These are phyloP conservation scores for Peterozyma toletana DNA, from an alignment of 805 yeast genomes.

Conservation along the genomic window DNA sequence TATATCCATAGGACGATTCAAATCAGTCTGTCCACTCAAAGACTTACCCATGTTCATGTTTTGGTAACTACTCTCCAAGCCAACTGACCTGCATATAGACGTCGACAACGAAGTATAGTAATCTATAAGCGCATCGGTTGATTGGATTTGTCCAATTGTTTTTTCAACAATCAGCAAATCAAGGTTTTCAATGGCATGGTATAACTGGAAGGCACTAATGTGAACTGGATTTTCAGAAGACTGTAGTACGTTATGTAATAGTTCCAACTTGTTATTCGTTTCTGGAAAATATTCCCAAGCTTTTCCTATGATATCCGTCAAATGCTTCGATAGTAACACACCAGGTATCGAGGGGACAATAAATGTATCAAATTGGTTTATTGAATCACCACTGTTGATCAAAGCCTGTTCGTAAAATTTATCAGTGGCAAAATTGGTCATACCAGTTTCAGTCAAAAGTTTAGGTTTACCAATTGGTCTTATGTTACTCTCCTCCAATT, in stretches of 20 bases:
- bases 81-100: slow-evolving; percentile 10
- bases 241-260: slow-evolving; percentile 25
- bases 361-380: slow-evolving; percentile 15
- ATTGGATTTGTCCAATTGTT: slow-evolving; percentile 14
- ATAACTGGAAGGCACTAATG: slow-evolving; percentile 29
- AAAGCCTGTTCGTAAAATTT: slow-evolving; percentile 6
- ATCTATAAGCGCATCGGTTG: slow-evolving; percentile 12
- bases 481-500: slow-evolving; percentile 9
- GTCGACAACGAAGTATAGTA: slow-evolving; percentile 19
- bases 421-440: not conserved
- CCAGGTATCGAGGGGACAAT: slow-evolving; percentile 23
- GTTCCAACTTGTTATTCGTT: slow-evolving; percentile 25
- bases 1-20: slow-evolving; percentile 13
- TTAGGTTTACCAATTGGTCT: slow-evolving; percentile 25
- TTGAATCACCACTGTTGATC: slow-evolving; percentile 11
- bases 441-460: slow-evolving; percentile 20
- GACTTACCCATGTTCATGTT: slow-evolving; percentile 18
- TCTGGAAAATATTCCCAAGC: slow-evolving; percentile 25
- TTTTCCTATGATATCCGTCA: slow-evolving; percentile 16
- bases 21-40: slow-evolving; percentile 14
- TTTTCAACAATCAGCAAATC: slow-evolving; percentile 21
- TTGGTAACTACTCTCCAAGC: slow-evolving; percentile 21
- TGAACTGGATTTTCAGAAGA: slow-evolving; percentile 32
- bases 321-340: slow-evolving; percentile 19
- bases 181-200: slow-evolving; percentile 23